These are phyloP conservation scores for Vanderwaltozyma tropicalis DNA, from an alignment of 805 yeast species.

Conservation along the genomic window DNA sequence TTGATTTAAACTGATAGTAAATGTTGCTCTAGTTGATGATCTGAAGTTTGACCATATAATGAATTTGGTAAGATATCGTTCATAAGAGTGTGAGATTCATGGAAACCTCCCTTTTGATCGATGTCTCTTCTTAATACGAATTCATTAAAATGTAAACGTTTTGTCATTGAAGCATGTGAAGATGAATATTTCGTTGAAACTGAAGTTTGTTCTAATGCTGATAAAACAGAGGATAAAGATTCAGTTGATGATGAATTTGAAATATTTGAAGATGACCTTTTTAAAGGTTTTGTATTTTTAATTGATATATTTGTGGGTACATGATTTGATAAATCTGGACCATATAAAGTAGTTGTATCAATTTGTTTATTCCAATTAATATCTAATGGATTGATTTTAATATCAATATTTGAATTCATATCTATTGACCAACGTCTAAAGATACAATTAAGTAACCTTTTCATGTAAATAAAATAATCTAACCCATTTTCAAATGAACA, in stretches of 20 bases:
- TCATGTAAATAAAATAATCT: conserved; percentile 25
- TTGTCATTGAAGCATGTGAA: conserved; percentile 1
- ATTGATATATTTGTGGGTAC: background rate
- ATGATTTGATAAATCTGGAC: conserved; percentile 41
- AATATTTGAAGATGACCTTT: too few relatives aligned
- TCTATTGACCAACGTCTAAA: conserved; percentile 96
- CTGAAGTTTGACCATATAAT: too few relatives aligned
- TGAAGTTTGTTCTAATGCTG: background rate
- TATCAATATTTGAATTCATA: conserved; percentile 40
- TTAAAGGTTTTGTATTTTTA: background rate
- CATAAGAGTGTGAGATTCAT: conserved; percentile 14
- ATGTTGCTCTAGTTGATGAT: background rate
- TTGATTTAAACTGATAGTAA: background rate
- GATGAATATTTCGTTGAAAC: background rate
- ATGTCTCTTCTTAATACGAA: conserved; percentile 18
- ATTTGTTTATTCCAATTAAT: conserved; percentile 92
- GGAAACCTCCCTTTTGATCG: conserved; percentile 11
- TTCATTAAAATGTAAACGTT: conserved; percentile 17
- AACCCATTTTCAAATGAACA: conserved; percentile 27
- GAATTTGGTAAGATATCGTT: conserved; percentile 10
- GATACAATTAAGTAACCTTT: conserved; percentile 66
- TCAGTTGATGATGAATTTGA: background rate
- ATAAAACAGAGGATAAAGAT: too few relatives aligned
- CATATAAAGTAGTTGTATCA: conserved; percentile 93
- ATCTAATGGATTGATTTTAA: conserved; percentile 68